Percentiles rank a stretch among this genome's conserved stretches.
Conservation (phyloP, 2,329 filamentous ascomycete genomes). For the Cladobotryum mycophilum region DNA sequence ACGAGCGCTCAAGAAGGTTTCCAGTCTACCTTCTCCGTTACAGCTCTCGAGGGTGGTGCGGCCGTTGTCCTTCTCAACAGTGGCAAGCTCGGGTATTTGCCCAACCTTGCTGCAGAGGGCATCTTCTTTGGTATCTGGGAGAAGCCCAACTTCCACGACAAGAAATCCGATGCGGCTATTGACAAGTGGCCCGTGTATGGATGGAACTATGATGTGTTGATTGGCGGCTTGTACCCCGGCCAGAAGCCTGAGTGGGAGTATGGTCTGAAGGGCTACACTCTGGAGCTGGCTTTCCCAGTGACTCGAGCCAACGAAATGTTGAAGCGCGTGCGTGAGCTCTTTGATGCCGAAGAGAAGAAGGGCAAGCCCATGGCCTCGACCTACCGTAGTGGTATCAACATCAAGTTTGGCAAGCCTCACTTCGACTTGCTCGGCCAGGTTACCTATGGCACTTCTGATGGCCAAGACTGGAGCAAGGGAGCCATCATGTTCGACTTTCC, state of each 20-base stretch:
- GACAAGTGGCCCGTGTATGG: conserved; percentile 44
- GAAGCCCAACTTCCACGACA: conserved; percentile 47
- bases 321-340: conserved; percentile 40
- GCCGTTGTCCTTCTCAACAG: conserved; percentile 38
- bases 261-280: conserved; percentile 39
- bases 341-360: conserved; percentile 39
- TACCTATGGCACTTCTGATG: conserved; percentile 41
- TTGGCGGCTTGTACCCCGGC: conserved; percentile 43
- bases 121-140: conserved; percentile 44
- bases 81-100: conserved; percentile 40
- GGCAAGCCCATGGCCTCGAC: conserved; percentile 43
- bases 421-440: conserved; percentile 44
- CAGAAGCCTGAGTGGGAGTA: conserved; percentile 46
- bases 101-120: conserved; percentile 43
- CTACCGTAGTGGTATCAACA: conserved; percentile 46
- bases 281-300: conserved; percentile 47
- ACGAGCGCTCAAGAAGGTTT: conserved; percentile 40
- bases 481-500: conserved; percentile 51
- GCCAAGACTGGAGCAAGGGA: conserved; percentile 40
- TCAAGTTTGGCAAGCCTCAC: conserved; percentile 45
- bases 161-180: conserved; percentile 38
- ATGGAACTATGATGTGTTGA: conserved; percentile 48
- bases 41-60: conserved; percentile 34
- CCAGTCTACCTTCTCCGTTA: conserved; percentile 46
- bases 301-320: conserved; percentile 43